Evolutionary conservation across 2,329 filamentous ascomycete genomes (phyloP), one percentile per base, ranked within the genome.

Genomic region (Xenoacremonium recifei): DNA sequence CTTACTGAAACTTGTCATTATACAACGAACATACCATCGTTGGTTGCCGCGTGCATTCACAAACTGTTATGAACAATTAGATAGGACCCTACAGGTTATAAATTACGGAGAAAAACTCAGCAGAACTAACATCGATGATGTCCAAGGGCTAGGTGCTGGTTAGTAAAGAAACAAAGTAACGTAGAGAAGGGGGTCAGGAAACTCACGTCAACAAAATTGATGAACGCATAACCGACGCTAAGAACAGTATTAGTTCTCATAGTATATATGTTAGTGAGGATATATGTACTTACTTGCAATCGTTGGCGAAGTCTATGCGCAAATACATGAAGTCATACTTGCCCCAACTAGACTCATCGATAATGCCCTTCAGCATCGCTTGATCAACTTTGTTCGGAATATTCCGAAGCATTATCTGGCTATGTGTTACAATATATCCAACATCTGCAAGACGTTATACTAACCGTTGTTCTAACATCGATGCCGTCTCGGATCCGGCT

Each of bases 251-350:
- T 27, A 7, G 13, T 52, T 65, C n/a, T n/a, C n/a, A n/a, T n/a
- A n/a, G n/a, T n/a, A n/a, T n/a, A 74, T 49, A 21, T 40, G 15
- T 47, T 20, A 6, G n/a, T n/a, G n/a, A n/a, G n/a, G n/a, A n/a
- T n/a, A n/a, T n/a, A n/a, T n/a, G n/a, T 23, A 74, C 84, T 68
- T 66, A 88, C 84, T 90, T 91, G 83, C 86, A 89, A 49, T 89
- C 82, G 55, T 89, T 89, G 40, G 81, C 82, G 54, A 91, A 91
- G 62, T 91, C 87, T 55, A 97, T 97, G 29, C 93, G 84, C 39
- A 97, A 70, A 63, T 99, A 99, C 74, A 95, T 82, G 65, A 97
- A 97, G 61, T 97, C 91, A 62, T 95, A 97, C 48, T 85, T 84
- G 21, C 89, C 90, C 66, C 77, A 81, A 62, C 84, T 89, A 13